These are phyloP conservation scores for Rauvolfia tetraphylla DNA, from an alignment of 257 asterid genomes.

Conservation along the genomic window DNA sequence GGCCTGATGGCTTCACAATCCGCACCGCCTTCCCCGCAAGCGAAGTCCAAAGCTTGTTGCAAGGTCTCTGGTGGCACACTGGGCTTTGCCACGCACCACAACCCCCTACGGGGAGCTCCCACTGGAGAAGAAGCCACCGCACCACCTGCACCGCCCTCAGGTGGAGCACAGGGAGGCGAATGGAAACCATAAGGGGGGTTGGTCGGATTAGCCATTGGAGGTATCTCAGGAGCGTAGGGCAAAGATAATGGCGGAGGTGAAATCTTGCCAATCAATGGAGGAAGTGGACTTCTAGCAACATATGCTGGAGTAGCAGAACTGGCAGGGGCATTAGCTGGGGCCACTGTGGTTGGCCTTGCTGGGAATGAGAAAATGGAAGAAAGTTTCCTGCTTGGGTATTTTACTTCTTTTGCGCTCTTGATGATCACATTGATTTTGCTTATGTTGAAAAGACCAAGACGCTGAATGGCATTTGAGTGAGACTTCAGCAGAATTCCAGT, in stretches of 20 bases:
- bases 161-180: constrained; percentile 71
- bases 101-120: constrained; percentile 31
- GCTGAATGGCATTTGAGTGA: constrained; percentile 38
- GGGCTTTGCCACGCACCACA: constrained; percentile 97
- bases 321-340: constrained; percentile 36
- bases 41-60: constrained; percentile 78
- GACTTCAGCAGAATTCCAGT: constrained; percentile 18
- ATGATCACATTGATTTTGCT: constrained; percentile 27
- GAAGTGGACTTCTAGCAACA: constrained; percentile 54
- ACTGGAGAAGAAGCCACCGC: constrained; percentile 36
- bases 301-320: constrained; percentile 40
- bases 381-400: constrained; percentile 50
- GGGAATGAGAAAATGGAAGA: constrained; percentile 42
- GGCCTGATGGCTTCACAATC: constrained; percentile 72
- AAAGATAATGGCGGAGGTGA: constrained; percentile 40
- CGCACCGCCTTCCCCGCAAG: constrained; percentile 87
- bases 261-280: constrained; percentile 63
- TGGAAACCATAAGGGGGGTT: constrained; percentile 57
- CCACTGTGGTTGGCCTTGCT: constrained; percentile 43
- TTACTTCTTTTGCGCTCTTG: constrained; percentile 15
- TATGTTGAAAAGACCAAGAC: constrained; percentile 31
- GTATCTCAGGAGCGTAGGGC: constrained; percentile 36
- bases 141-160: constrained; percentile 27
- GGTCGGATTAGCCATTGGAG: constrained; percentile 41
- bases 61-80: constrained; percentile 77